Evolutionary conservation across 768 basidiomycete species (phyloP).

Genomic region (Tulasnella sp.): DNA sequence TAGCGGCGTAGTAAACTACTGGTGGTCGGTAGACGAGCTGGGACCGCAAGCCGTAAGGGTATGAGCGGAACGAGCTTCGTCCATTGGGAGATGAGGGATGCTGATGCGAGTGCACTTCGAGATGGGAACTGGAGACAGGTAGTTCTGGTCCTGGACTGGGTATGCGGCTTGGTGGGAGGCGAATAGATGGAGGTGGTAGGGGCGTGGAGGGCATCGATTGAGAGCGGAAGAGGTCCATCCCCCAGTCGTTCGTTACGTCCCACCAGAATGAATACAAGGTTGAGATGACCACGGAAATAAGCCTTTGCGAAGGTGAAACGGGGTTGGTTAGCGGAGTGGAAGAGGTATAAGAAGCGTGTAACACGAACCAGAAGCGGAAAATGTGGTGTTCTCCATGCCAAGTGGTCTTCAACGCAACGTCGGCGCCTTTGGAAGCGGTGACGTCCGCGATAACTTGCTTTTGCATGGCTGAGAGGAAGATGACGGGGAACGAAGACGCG

Average conservation of each 20-base stretch:
- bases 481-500: slow-evolving; percentile 94
- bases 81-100: background rate
- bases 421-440: slow-evolving; percentile 53
- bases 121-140: slow-evolving; percentile 1
- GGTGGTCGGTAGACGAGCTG: slow-evolving; percentile 72
- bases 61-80: slow-evolving; percentile 36
- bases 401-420: slow-evolving; percentile 47
- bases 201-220: slow-evolving; percentile 35
- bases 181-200: slow-evolving; percentile 41
- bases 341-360: background rate
- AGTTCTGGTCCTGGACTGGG: slow-evolving; percentile 27
- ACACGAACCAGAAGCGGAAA: slow-evolving; percentile 79
- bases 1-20: slow-evolving; percentile 75
- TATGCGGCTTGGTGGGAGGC: slow-evolving; percentile 37
- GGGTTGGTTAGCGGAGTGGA: slow-evolving; percentile 10
- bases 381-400: slow-evolving; percentile 80
- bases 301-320: slow-evolving; percentile 52
- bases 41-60: slow-evolving; percentile 75
- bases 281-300: slow-evolving; percentile 82
- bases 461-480: slow-evolving; percentile 91
- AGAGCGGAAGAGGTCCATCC: slow-evolving; percentile 69
- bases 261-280: slow-evolving; percentile 98
- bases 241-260: slow-evolving; percentile 99
- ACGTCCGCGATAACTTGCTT: slow-evolving; percentile 67
- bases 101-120: background rate